Conservation (phyloP, 2,329 filamentous ascomycete genomes). For the Neopestalotiopsis rosae region DNA sequence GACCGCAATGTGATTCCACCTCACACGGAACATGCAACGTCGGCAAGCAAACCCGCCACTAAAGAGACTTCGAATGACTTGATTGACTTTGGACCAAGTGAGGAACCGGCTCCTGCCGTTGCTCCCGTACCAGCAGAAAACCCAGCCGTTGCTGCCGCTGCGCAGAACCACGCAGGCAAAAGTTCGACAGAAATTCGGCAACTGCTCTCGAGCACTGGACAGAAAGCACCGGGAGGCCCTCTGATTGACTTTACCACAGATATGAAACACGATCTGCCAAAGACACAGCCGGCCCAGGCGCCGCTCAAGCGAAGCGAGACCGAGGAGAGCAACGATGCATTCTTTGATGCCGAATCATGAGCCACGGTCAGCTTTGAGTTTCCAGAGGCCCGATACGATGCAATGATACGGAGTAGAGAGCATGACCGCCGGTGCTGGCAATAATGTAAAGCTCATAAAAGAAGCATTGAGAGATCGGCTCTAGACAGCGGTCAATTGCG, state of each 20-base stretch:
- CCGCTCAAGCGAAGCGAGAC: constrained; percentile 40
- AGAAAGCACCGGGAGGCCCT: constrained; percentile 49
- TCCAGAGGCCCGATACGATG: neutral
- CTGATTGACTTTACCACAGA: constrained; percentile 63
- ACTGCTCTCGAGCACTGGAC: constrained; percentile 54
- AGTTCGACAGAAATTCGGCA: constrained; percentile 44
- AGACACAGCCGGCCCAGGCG: constrained; percentile 24
- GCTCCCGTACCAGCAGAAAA: constrained; percentile 17
- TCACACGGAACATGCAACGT: constrained; percentile 34
- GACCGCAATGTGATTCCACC: constrained; percentile 63
- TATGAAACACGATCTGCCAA: constrained; percentile 55
- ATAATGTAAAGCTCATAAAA: neutral
- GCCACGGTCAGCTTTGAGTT: neutral
- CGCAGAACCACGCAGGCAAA: constrained; percentile 25
- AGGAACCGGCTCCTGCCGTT: constrained; percentile 26
- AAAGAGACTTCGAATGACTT: constrained; percentile 45
- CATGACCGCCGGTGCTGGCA: neutral
- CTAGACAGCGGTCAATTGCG: constrained; percentile 7
- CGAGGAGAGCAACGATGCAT: constrained; percentile 42
- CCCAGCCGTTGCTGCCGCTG: constrained; percentile 19
- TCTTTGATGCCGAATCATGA: constrained; percentile 38
- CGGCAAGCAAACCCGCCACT: constrained; percentile 21
- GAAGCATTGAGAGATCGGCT: neutral
- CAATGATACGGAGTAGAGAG: neutral
- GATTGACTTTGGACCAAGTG: constrained; percentile 62